A percentile compares a stretch with the other conserved stretches of the same genome.
Conservation (phyloP, 805 yeast species). For the Candida rishiriensis region DNA sequence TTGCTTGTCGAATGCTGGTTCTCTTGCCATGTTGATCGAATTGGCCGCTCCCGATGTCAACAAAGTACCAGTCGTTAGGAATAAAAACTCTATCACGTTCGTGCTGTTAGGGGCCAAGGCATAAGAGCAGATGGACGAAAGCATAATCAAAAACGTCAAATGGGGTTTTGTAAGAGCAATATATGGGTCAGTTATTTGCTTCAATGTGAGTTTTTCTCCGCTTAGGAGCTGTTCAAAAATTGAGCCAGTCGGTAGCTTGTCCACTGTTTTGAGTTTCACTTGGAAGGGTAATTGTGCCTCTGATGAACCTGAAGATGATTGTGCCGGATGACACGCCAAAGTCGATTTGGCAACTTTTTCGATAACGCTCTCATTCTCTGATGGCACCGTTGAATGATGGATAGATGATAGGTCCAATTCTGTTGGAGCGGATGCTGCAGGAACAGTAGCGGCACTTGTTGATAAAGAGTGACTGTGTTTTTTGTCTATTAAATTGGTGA, state of each 20-base stretch:
- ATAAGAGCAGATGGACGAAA: conserved; percentile 90
- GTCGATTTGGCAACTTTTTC: conserved; percentile 41
- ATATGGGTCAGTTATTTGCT: conserved; percentile 53
- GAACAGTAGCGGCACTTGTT: not conserved
- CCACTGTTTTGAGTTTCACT: conserved; percentile 39
- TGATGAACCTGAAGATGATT: not conserved
- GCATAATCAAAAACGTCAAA: conserved; percentile 78
- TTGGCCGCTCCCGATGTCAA: conserved; percentile 91
- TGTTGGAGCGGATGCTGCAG: conserved; percentile 1
- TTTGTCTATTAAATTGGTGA: conserved; percentile 7
- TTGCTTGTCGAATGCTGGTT: conserved; percentile 79
- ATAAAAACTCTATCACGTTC: conserved; percentile 62
- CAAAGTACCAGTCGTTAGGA: conserved; percentile 79
- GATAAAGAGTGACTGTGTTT: conserved; percentile 4
- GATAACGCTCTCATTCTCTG: conserved; percentile 17
- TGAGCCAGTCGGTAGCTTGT: conserved; percentile 13
- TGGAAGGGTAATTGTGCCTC: conserved; percentile 47
- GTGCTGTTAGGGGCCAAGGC: conserved; percentile 86
- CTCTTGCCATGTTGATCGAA: conserved; percentile 96
- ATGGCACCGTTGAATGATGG: not conserved
- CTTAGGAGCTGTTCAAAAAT: conserved; percentile 19
- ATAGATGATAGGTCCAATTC: not conserved
- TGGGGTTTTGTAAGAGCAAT: conserved; percentile 86
- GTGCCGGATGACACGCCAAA: conserved; percentile 39
- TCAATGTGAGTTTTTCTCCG: conserved; percentile 28